phyloP scores from a whole-genome alignment of 2,329 filamentous ascomycete genomes.

The Ceratocystis huliohia region DNA sequence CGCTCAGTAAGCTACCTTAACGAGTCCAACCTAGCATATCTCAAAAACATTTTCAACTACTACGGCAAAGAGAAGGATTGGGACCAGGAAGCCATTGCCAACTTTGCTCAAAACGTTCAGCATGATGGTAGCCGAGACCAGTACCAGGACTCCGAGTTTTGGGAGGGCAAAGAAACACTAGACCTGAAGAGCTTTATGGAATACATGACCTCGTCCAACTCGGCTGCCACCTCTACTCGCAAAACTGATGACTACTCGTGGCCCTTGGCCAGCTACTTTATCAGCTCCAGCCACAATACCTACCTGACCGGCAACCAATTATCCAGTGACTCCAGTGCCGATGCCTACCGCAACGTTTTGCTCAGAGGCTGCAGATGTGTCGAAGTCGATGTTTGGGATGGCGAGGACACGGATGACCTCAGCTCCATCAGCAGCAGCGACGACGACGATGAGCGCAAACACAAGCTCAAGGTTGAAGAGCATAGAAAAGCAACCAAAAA shows the following conservation, averaged over 20 bases:
- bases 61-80: constrained; percentile 36
- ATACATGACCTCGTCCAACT: constrained; percentile 44
- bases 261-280: constrained; percentile 81
- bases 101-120: constrained; percentile 38
- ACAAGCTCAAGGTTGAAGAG: constrained; percentile 28
- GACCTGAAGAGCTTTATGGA: constrained; percentile 38
- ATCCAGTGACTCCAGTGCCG: constrained; percentile 71
- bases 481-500: constrained; percentile 39
- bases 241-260: constrained; percentile 47
- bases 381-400: constrained; percentile 93
- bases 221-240: constrained; percentile 33
- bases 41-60: constrained; percentile 36
- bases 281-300: constrained; percentile 91
- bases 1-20: constrained; percentile 33
- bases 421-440: constrained; percentile 43
- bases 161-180: constrained; percentile 26
- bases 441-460: constrained; percentile 33
- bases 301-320: constrained; percentile 85
- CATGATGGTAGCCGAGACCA: constrained; percentile 28
- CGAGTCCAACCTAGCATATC: constrained; percentile 31
- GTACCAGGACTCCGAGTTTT: constrained; percentile 20
- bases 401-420: constrained; percentile 58
- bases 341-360: constrained; percentile 74
- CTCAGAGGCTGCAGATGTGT: constrained; percentile 79
- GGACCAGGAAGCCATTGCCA: constrained; percentile 34